Percentiles rank a stretch among this genome's conserved stretches.
Evolutionary conservation across 371 early-diverging fungal species (phyloP).

Genomic region (Saksenaea vasiformis): DNA sequence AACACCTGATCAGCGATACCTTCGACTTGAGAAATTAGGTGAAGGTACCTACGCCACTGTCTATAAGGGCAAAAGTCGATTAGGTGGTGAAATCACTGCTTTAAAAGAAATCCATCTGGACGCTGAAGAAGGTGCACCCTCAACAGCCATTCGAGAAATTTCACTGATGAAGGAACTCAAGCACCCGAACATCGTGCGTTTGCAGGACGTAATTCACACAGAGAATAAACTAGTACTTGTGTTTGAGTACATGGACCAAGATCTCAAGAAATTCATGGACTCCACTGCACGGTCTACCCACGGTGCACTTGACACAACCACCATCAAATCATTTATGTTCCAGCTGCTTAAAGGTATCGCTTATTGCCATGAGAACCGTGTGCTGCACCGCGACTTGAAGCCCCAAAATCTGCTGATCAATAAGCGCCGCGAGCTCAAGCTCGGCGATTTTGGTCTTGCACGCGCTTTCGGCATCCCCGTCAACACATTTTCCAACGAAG

Average conservation of each 20-base stretch:
- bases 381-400: constrained; percentile 97
- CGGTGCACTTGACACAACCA: constrained; percentile 70
- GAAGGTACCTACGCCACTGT: constrained; percentile 99
- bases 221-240: constrained; percentile 97
- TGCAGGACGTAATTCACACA: constrained; percentile 98
- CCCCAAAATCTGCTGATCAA: constrained; percentile 96
- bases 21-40: constrained; percentile 91
- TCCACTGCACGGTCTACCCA: constrained; percentile 59
- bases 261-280: constrained; percentile 97
- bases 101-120: constrained; percentile 95
- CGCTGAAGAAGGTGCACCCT: constrained; percentile 94
- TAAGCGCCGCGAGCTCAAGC: constrained; percentile 81
- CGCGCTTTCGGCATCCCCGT: constrained; percentile 97
- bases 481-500: constrained; percentile 97
- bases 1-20: constrained; percentile 61
- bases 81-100: constrained; percentile 93
- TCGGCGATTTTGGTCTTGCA: constrained; percentile 96
- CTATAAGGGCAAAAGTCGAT: constrained; percentile 93
- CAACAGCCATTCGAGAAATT: constrained; percentile 97
- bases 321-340: constrained; percentile 83
- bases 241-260: constrained; percentile 98
- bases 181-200: constrained; percentile 88
- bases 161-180: constrained; percentile 94
- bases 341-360: constrained; percentile 89
- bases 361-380: constrained; percentile 94